These are phyloP conservation scores for Sambucus nigra DNA, from an alignment of 129 eudicot genomes.

Conservation along the genomic window DNA sequence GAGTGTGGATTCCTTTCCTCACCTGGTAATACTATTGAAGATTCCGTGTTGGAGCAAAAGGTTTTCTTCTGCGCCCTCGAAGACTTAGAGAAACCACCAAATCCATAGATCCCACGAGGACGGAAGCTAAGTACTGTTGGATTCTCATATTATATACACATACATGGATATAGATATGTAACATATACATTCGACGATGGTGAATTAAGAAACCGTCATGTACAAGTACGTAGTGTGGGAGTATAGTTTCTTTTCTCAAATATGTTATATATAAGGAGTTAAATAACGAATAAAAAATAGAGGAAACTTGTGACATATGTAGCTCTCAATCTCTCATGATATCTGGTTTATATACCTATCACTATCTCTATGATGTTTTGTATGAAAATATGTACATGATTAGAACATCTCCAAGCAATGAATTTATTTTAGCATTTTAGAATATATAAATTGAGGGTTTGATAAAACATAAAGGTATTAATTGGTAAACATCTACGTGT, in stretches of 20 bases:
- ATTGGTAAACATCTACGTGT: too few species aligned
- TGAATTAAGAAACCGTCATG: neutral
- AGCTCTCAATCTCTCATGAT: neutral
- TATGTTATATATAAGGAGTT: neutral
- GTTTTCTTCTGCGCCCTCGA: conserved; percentile 78
- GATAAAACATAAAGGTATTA: too few species aligned
- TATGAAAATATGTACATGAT: too few species aligned
- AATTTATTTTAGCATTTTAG: too few species aligned
- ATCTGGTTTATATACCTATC: neutral
- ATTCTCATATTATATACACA: neutral
- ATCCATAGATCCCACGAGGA: neutral
- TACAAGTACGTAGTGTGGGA: neutral
- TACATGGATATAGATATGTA: too few species aligned
- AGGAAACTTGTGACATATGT: neutral
- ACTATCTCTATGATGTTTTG: too few species aligned
- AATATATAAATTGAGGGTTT: too few species aligned
- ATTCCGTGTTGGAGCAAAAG: conserved; percentile 74
- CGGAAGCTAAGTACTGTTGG: neutral
- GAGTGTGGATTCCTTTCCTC: conserved; percentile 16
- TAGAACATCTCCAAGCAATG: too few species aligned
- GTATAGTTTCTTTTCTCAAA: too few species aligned
- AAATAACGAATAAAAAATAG: too few species aligned
- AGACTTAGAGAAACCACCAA: conserved; percentile 68
- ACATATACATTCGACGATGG: neutral
- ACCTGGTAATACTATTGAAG: conserved; percentile 16